Evolutionary conservation across 2,329 filamentous ascomycete genomes (phyloP), one percentile per base, ranked within the genome.

Genomic region (Penicillium crustosum): DNA sequence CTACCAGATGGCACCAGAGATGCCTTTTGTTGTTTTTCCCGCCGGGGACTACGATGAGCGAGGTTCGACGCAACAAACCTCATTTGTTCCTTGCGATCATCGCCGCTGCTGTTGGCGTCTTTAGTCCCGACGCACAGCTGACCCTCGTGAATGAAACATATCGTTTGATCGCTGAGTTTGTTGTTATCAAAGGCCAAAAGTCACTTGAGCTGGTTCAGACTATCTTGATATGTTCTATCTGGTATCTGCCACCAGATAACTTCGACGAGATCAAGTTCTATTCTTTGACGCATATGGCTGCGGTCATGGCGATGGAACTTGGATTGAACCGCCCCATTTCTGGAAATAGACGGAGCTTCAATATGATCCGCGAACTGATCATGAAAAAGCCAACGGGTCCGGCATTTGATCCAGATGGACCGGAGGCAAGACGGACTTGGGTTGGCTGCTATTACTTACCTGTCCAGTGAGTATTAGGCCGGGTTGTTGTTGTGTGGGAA

Each of bases 181-280:
- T 93, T 41, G 83, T 94, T 64, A 79, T 91, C 31, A 83, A 84
- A 7, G 91, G 90, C 13, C 87, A 91, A 66, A 96, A 95, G 78
- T 90, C 85, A 36, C 76, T 96, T 19, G 92, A 96, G 73, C 79
- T 96, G 7, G 85, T 95, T 9, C 92, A 96, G 75, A 85, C 90
- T 2, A 77, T 96, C 41, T 83, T 90, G 57, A 79, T 96, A 4
- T 81, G 86, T 7, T 86, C 88, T n/a, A 83, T 92, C 21, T 96
- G 91, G 90, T 95, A 96, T 72, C 87, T 86, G 72, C 90, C 91
- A 17, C 91, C 91, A 0, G 87, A 93, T 64, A 84, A 89, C 66
- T 90, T 90, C 58, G 90, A 95, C 68, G 89, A 94, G 75, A 85
- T 93, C 68, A 94, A 94, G 70, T 95, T 94, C 72, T 96, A 94